Percentiles rank a stretch among this genome's conserved stretches.
Conservation (phyloP, 164 flowering plant genomes). For the Umbilicus rupestris region DNA sequence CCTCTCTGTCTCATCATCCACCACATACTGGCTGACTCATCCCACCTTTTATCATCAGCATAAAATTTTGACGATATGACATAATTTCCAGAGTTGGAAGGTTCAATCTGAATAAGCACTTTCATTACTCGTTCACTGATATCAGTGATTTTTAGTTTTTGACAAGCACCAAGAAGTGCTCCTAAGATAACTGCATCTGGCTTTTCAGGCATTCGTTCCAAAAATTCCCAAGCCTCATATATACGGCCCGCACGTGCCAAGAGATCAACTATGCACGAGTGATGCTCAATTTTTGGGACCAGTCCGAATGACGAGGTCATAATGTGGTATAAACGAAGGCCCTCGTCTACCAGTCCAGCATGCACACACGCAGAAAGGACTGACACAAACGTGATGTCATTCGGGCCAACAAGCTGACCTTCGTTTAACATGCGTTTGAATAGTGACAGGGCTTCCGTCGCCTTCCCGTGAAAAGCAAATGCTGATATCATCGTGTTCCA, state of each 20-base stretch:
- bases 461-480: conserved; percentile 44
- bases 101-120: conserved; percentile 44
- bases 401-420: conserved; percentile 23
- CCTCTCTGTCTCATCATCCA: conserved; percentile 49
- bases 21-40: conserved; percentile 62
- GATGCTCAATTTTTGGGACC: conserved; percentile 60
- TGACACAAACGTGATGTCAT: conserved; percentile 46
- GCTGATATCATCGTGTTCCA: conserved; percentile 72
- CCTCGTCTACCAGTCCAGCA: conserved; percentile 55
- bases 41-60: conserved; percentile 46
- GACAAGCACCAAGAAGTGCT: conserved; percentile 65
- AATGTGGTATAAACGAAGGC: conserved; percentile 27
- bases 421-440: conserved; percentile 36
- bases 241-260: conserved; percentile 62
- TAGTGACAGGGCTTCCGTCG: conserved; percentile 36
- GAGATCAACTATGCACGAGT: conserved; percentile 70
- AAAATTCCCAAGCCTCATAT: conserved; percentile 52
- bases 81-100: conserved; percentile 55
- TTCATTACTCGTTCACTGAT: conserved; percentile 38
- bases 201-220: conserved; percentile 54
- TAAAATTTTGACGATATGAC: conserved; percentile 55
- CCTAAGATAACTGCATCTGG: conserved; percentile 56
- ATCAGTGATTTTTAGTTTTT: conserved; percentile 31
- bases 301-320: conserved; percentile 37
- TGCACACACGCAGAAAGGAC: conserved; percentile 64